Conservation (phyloP, 2,329 filamentous ascomycete species). For the Colletotrichum sp. region DNA sequence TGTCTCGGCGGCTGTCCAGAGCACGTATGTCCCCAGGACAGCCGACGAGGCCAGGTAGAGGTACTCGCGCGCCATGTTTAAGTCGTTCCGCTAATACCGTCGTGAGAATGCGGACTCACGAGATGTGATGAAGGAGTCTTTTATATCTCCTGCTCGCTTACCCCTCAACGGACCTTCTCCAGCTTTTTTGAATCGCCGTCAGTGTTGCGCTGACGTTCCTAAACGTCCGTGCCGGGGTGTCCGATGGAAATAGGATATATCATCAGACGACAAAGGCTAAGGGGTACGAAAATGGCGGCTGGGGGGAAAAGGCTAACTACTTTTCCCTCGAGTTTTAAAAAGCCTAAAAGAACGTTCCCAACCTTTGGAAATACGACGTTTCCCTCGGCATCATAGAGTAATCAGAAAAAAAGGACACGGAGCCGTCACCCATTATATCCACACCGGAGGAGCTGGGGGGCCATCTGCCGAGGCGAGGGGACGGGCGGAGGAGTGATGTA, state of each 20-base stretch:
- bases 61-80: conserved; percentile 5
- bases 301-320: not conserved
- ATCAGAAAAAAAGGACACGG: not conserved
- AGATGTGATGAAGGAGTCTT: not conserved
- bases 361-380: not conserved
- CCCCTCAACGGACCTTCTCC: not conserved
- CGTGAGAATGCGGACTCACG: not conserved
- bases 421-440: not conserved
- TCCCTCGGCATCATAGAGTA: not conserved
- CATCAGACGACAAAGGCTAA: not conserved
- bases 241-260: not conserved
- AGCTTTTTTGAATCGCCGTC: not conserved
- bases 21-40: not conserved
- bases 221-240: not conserved
- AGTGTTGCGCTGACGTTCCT: not conserved
- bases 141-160: not conserved
- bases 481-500: not conserved
- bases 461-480: not conserved
- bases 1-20: conserved; percentile 5
- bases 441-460: not conserved
- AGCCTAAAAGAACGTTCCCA: not conserved
- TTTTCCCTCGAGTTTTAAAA: not conserved
- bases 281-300: not conserved
- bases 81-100: not conserved
- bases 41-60: conserved; percentile 5